Evolutionary conservation across 1,139 yeast species (phyloP), one percentile per base, ranked within the genome.

Genomic region (Candida tunisiensis): DNA sequence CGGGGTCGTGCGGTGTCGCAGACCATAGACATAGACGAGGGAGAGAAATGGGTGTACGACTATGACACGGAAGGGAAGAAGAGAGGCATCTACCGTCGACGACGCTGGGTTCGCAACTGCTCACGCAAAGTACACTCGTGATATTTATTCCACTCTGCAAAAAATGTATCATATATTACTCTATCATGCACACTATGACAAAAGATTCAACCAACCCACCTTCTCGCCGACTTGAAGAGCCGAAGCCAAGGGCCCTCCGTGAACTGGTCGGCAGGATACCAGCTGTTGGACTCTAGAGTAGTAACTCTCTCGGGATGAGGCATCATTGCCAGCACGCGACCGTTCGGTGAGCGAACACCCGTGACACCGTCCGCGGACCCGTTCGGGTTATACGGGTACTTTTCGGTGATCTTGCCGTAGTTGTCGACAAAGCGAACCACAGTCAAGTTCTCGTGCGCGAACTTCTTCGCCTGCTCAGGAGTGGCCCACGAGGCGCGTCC

Each of bases 251-350:
- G 99, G 26, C 71, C 71, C 45, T 75, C 74, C 11, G 21, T 11
- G 16, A 35, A 38, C 17, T 38, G 29, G 30, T 66, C 72, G 21
- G 54, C 52, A 27, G 96, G 95, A 49, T 80, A 80, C 73, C 83
- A 88, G 6, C 95, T 82, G 58, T 85, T 85, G 34, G 92, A 62
- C 53, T 80, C 93, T 47, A 72, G 60, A 57, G 94, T 69, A 33
- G 75, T 66, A 26, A 82, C 91, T 60, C 99, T 80, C 57, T 91
- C 99, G 15, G 99, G 98, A 51, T 91, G 99, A 26, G 99, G 99
- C 99, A 91, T 91, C 83, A 91, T 71, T 3, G 96, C 96, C 45
- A 91, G 62, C 4, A 91, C 95, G 53, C 98, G 73, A 39, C 98
- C 98, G 47, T 80, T 80, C 31, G 78, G 79, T 28, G 88, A 72